Percentiles rank a stretch among this genome's conserved stretches.
phyloP scores from a whole-genome alignment of 495 filamentous ascomycete species.

The Annulohypoxylon maeteangense region DNA sequence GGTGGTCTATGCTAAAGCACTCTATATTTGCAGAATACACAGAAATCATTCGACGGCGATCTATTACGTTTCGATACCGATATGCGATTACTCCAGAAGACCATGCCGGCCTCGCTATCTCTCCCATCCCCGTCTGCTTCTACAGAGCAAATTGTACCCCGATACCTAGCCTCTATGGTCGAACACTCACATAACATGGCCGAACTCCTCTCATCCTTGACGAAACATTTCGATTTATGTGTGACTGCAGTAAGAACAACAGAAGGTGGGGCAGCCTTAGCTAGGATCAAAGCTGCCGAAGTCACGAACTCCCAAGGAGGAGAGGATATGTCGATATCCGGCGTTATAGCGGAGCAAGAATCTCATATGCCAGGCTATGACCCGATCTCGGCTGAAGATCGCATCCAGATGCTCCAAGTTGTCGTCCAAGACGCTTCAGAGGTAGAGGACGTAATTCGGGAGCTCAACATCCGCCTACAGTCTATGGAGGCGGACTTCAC shows the following conservation, averaged over 20 bases:
- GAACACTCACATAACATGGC: slow-evolving; percentile 87
- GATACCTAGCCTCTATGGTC: slow-evolving; percentile 77
- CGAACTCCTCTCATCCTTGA: slow-evolving; percentile 79
- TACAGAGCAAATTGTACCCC: slow-evolving; percentile 66
- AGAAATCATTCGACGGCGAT: slow-evolving; percentile 70
- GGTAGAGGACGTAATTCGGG: slow-evolving; percentile 88
- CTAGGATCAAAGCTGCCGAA: slow-evolving; percentile 65
- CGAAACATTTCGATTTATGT: slow-evolving; percentile 94
- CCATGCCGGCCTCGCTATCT: slow-evolving; percentile 49
- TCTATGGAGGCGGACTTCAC: slow-evolving; percentile 79
- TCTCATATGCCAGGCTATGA: slow-evolving; percentile 69
- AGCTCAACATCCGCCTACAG: slow-evolving; percentile 78
- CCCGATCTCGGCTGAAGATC: slow-evolving; percentile 78
- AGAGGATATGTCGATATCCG: slow-evolving; percentile 67
- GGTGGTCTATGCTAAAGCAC: slow-evolving; percentile 13
- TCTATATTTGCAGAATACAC: slow-evolving; percentile 57
- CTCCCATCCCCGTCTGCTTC: slow-evolving; percentile 51
- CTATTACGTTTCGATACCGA: slow-evolving; percentile 70
- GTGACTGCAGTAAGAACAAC: slow-evolving; percentile 91
- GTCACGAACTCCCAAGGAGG: slow-evolving; percentile 68
- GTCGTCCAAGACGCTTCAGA: slow-evolving; percentile 84
- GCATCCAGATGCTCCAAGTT: slow-evolving; percentile 83
- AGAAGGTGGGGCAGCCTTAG: slow-evolving; percentile 84
- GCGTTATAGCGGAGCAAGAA: slow-evolving; percentile 67
- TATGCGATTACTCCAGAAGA: slow-evolving; percentile 59